Conservation (phyloP, 2,329 filamentous ascomycete species). For the Bipolaris zeicola region DNA sequence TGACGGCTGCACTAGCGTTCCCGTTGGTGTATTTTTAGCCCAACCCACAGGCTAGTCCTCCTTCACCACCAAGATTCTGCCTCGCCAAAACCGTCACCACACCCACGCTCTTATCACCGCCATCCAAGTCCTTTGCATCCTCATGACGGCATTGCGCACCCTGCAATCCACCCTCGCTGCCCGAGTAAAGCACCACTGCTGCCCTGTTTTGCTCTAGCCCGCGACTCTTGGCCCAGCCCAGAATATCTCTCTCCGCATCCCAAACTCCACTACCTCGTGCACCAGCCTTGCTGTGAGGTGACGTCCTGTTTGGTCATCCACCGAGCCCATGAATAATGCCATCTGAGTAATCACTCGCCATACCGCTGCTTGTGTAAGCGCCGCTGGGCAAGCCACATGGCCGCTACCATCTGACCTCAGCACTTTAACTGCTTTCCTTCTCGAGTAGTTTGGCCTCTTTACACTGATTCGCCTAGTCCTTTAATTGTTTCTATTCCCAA, state of each 20-base stretch:
- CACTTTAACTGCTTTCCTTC: conserved; percentile 10
- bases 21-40: conserved; percentile 22
- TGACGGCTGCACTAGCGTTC: not conserved
- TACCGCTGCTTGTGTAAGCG: conserved; percentile 21
- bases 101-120: conserved; percentile 1
- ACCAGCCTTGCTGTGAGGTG: not conserved
- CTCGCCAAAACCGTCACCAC: conserved; percentile 23
- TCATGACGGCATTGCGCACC: conserved; percentile 16
- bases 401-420: conserved; percentile 14
- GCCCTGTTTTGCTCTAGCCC: conserved; percentile 1
- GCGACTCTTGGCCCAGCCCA: conserved; percentile 12
- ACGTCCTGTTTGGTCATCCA: not conserved
- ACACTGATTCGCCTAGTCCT: conserved; percentile 4
- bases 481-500: conserved; percentile 5
- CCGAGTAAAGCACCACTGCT: not conserved
- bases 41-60: conserved; percentile 10
- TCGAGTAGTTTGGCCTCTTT: not conserved
- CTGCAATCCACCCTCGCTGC: conserved; percentile 10
- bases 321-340: conserved; percentile 4
- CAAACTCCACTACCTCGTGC: not conserved
- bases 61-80: conserved; percentile 22
- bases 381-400: conserved; percentile 18
- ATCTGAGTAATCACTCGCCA: conserved; percentile 10
- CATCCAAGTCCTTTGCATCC: not conserved
- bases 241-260: conserved; percentile 7